These are phyloP conservation scores for Penicillium sp. DNA, from an alignment of 2,329 filamentous ascomycete species.

Conservation along the genomic window DNA sequence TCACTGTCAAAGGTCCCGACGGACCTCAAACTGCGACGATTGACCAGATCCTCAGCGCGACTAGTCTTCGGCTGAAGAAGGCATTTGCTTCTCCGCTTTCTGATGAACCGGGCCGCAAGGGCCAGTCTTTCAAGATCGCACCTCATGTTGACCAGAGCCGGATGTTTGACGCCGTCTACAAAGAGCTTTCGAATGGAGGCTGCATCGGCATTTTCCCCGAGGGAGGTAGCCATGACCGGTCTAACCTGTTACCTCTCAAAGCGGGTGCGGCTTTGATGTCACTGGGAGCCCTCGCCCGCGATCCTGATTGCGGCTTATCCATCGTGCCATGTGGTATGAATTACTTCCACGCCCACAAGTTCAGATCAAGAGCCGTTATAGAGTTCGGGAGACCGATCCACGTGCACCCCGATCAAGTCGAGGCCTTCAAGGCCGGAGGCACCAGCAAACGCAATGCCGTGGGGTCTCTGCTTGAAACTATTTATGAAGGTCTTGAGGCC, in stretches of 20 bases:
- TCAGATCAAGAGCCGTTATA: constrained; percentile 85
- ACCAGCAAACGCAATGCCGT: constrained; percentile 22
- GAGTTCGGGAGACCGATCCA: constrained; percentile 91
- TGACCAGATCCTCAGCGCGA: constrained; percentile 69
- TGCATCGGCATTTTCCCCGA: constrained; percentile 95
- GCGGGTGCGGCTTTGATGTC: constrained; percentile 96
- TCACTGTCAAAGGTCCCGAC: constrained; percentile 71
- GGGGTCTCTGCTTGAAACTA: constrained; percentile 62
- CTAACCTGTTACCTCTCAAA: constrained; percentile 85
- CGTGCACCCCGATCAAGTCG: constrained; percentile 75
- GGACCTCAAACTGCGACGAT: constrained; percentile 78
- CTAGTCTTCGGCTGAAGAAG: constrained; percentile 79
- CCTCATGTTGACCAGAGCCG: constrained; percentile 88
- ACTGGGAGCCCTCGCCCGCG: constrained; percentile 75
- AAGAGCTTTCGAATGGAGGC: constrained; percentile 76
- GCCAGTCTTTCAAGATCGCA: constrained; percentile 77
- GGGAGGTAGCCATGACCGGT: constrained; percentile 89
- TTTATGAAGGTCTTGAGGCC: constrained; percentile 76
- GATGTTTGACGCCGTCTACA: constrained; percentile 88
- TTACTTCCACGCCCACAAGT: constrained; percentile 97
- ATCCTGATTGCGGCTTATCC: constrained; percentile 79
- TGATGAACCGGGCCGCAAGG: constrained; percentile 42
- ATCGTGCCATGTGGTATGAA: constrained; percentile 97
- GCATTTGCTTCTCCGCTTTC: constrained; percentile 72
- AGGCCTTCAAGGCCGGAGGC: constrained; percentile 77